These are phyloP conservation scores for Pythium insidiosum DNA, from an alignment of 352 stramenopile genomes.

Conservation along the genomic window DNA sequence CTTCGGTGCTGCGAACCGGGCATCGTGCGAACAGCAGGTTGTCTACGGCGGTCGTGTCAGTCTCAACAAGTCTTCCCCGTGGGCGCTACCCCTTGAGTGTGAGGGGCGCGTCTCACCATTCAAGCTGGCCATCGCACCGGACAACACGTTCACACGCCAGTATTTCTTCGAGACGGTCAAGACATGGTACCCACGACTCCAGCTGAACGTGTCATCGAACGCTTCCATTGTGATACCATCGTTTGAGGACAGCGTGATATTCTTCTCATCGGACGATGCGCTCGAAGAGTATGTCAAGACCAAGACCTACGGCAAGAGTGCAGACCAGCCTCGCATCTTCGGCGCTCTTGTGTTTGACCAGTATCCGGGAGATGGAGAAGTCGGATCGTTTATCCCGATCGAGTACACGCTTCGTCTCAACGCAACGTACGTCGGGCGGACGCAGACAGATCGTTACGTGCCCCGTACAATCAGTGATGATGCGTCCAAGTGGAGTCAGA, in stretches of 20 bases:
- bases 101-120: conserved; percentile 34
- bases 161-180: conserved; percentile 28
- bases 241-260: conserved; percentile 28
- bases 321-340: conserved; percentile 21
- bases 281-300: conserved; percentile 28
- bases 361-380: conserved; percentile 12
- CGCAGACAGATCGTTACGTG: conserved; percentile 10
- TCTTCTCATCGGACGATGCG: conserved; percentile 20
- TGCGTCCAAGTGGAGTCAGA: conserved; percentile 12
- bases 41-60: conserved; percentile 24
- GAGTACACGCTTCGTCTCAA: conserved; percentile 37
- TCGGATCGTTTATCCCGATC: conserved; percentile 18
- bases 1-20: conserved; percentile 2
- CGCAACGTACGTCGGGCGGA: conserved; percentile 17
- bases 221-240: conserved; percentile 22
- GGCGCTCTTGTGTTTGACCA: conserved; percentile 38
- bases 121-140: conserved; percentile 28
- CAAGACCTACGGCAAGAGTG: conserved; percentile 18
- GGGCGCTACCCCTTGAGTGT: conserved; percentile 24
- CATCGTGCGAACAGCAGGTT: conserved; percentile 15
- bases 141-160: conserved; percentile 25
- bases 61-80: conserved; percentile 23
- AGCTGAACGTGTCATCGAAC: conserved; percentile 6
- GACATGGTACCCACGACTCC: conserved; percentile 18
- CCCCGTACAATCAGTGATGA: conserved; percentile 16